Percentiles rank a stretch among this genome's conserved stretches.
phyloP scores from a whole-genome alignment of 1,139 yeast genomes.

The Hyphopichia buzzinii region DNA sequence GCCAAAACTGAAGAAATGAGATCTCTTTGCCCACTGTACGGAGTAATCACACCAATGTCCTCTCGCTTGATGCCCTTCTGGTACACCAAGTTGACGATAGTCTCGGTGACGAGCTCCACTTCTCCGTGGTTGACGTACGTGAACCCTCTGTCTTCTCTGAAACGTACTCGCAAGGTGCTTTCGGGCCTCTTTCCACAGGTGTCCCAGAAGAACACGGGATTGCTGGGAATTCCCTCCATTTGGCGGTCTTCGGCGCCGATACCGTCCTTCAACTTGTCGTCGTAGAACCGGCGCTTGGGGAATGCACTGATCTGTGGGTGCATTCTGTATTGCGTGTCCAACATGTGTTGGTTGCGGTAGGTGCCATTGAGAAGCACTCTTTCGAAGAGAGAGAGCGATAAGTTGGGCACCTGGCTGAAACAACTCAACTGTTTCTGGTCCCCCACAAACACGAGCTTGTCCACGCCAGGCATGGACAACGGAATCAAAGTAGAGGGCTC shows the following conservation, averaged over 20 bases:
- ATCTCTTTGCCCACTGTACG: conserved; percentile 73
- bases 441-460: conserved; percentile 69
- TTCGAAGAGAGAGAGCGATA: conserved; percentile 59
- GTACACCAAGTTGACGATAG: conserved; percentile 47
- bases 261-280: conserved; percentile 57
- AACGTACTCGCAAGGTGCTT: conserved; percentile 41
- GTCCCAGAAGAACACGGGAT: conserved; percentile 57
- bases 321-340: conserved; percentile 73
- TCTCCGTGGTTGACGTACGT: conserved; percentile 57
- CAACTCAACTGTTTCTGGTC: conserved; percentile 67
- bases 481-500: conserved; percentile 72
- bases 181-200: conserved; percentile 44
- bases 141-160: conserved; percentile 50
- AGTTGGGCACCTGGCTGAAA: conserved; percentile 62
- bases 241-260: conserved; percentile 48
- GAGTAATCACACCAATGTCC: conserved; percentile 67
- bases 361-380: conserved; percentile 56
- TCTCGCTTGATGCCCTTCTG: conserved; percentile 51
- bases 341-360: conserved; percentile 60
- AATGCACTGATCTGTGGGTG: conserved; percentile 66
- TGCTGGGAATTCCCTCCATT: conserved; percentile 35
- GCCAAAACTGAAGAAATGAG: conserved; percentile 50
- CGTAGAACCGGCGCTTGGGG: conserved; percentile 57
- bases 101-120: conserved; percentile 42
- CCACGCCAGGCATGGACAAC: conserved; percentile 64